Conservation (phyloP, 2,329 filamentous ascomycete genomes). For the Botrytis fragariae region DNA sequence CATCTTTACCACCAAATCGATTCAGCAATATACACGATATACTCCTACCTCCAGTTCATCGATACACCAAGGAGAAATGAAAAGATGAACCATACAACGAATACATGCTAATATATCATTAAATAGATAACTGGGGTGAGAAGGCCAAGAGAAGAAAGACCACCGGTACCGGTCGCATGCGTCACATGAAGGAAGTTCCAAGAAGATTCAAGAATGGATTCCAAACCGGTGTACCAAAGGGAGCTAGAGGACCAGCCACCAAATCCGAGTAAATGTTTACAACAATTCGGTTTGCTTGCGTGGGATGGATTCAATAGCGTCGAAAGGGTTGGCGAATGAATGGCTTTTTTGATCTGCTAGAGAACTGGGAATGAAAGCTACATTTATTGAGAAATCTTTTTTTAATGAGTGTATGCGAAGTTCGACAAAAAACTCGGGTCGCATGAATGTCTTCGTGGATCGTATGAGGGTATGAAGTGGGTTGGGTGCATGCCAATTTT, state of each 20-base stretch:
- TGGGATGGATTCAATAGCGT: constrained; percentile 38
- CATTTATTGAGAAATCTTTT: constrained; percentile 6
- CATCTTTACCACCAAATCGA: constrained; percentile 18
- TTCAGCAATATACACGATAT: background rate
- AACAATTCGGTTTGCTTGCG: constrained; percentile 29
- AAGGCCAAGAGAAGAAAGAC: constrained; percentile 99
- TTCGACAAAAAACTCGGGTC: constrained; percentile 3
- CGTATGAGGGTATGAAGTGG: constrained; percentile 11
- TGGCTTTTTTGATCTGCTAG: constrained; percentile 20
- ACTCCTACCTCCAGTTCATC: background rate
- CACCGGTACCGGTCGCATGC: constrained; percentile 93
- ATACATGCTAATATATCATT: constrained; percentile 62
- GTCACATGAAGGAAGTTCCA: constrained; percentile 88
- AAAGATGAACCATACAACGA: constrained; percentile 48
- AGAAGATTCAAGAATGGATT: constrained; percentile 98
- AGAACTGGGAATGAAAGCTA: constrained; percentile 15
- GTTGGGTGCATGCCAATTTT: constrained; percentile 8
- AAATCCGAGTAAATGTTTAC: constrained; percentile 37
- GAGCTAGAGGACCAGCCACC: constrained; percentile 62
- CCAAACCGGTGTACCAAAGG: constrained; percentile 85
- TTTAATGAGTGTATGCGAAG: constrained; percentile 17
- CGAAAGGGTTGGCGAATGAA: constrained; percentile 29
- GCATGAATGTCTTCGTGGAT: background rate
- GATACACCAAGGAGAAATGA: constrained; percentile 46
- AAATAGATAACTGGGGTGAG: constrained; percentile 98